Conservation (phyloP, 2,329 filamentous ascomycete genomes). For the Fusarium aywerte region DNA sequence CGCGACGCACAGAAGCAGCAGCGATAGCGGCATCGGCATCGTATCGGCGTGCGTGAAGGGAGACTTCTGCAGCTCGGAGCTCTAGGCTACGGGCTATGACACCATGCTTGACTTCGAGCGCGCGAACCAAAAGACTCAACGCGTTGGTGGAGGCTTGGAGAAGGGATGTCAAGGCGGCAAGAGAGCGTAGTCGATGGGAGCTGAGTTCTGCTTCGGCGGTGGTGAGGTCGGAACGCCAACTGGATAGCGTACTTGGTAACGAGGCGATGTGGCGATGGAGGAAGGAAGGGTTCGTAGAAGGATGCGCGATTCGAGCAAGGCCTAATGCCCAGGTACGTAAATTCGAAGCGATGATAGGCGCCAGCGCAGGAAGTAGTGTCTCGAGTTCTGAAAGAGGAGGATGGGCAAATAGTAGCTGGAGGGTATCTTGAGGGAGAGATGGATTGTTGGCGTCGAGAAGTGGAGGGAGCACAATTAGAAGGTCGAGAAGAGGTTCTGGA, state of each 20-base stretch:
- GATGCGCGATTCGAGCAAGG: conserved; percentile 61
- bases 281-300: conserved; percentile 64
- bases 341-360: conserved; percentile 59
- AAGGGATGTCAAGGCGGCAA: conserved; percentile 52
- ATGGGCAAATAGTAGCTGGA: conserved; percentile 59
- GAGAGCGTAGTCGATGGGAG: conserved; percentile 53
- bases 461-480: conserved; percentile 65
- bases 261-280: conserved; percentile 67
- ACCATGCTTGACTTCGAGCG: conserved; percentile 66
- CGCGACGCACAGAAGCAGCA: conserved; percentile 50
- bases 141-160: conserved; percentile 55
- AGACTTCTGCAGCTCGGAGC: conserved; percentile 59
- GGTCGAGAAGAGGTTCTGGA: conserved; percentile 61
- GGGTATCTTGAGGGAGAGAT: conserved; percentile 51
- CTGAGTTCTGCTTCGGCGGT: conserved; percentile 51
- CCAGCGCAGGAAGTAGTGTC: conserved; percentile 59
- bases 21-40: conserved; percentile 53
- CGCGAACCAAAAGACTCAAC: conserved; percentile 58
- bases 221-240: conserved; percentile 51
- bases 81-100: conserved; percentile 62
- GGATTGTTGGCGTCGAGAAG: conserved; percentile 54
- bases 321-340: conserved; percentile 61
- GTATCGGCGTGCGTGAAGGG: conserved; percentile 57
- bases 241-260: conserved; percentile 55
- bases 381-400: conserved; percentile 62